Evolutionary conservation across 2,329 filamentous ascomycete genomes (phyloP), one percentile per base, ranked within the genome.

Genomic region (Alternaria ethzedia): DNA sequence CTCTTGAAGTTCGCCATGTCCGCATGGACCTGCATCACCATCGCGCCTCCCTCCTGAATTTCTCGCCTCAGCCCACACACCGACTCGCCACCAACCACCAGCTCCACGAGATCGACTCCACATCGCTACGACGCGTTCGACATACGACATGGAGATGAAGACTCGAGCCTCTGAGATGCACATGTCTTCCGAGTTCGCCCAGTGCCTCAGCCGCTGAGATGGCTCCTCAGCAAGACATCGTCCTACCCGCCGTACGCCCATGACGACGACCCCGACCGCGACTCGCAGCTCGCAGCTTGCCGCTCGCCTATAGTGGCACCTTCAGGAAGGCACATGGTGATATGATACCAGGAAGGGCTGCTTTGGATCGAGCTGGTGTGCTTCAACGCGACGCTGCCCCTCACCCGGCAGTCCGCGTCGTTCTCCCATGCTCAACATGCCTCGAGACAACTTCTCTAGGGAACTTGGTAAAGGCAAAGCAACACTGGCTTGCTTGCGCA

Each of bases 41-140:
- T 23, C 28, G 28, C 41, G 23, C 43, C 60, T 51, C 47, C n/a
- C 44, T 59, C 60, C 44, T 54, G 50, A 59, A 17, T 56, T 54
- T 59, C 50, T 28, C 28, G 30, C 49, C 52, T 56, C 28, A 50
- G 26, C 45, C 43, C 54, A 30, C 32, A 46, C 36, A 46, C 59
- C 15, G 41, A 30, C 32, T 57, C 41, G 10, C 50, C 26, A 49
- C 44, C 21, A 49, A 59, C 46, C 41, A 49, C 55, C 50, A 51
- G 46, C 52, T 41, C 25, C 20, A 41, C 17, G 8, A 57, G 13
- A 26, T 46, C 13, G 32, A 13, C 21, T 28, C 4, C 25, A 36
- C 13, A 15, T 10, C 25, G 17, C 30, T 26, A 43, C 41, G 43
- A 20, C 45, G 46, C 36, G 28, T 43, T 21, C 45, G 11, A 3